Percentiles rank a stretch among this genome's conserved stretches.
Evolutionary conservation across 139 green algal species (phyloP).

Genomic region (Edaphochlamys debaryana): DNA sequence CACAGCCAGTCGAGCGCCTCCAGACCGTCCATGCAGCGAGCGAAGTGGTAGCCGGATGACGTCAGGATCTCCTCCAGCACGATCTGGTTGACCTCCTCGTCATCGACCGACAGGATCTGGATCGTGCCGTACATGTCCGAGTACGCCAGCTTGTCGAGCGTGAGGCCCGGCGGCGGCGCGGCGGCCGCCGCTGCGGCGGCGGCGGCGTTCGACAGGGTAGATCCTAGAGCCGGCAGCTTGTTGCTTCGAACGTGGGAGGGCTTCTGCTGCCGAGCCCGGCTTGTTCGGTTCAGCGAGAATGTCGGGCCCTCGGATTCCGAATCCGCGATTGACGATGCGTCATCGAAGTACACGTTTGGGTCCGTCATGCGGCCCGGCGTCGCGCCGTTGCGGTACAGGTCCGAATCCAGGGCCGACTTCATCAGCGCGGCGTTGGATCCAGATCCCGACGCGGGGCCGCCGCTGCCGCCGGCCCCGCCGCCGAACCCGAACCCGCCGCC

Average conservation of each 20-base stretch:
- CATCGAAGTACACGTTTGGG: background rate
- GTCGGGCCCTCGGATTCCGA: background rate
- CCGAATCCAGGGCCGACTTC: conserved; percentile 23
- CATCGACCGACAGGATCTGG: conserved; percentile 56
- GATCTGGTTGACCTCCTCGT: conserved; percentile 59
- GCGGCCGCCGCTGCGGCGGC: background rate
- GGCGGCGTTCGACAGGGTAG: background rate
- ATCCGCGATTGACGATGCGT: background rate
- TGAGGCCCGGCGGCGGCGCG: conserved; percentile 32
- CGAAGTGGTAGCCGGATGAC: conserved; percentile 47
- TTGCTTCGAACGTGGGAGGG: no score
- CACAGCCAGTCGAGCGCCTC: conserved; percentile 53
- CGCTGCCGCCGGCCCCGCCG: background rate
- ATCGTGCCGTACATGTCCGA: conserved; percentile 43
- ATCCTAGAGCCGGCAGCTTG: background rate
- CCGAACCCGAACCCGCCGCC: background rate
- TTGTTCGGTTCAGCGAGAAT: no score
- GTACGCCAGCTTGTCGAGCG: conserved; percentile 55
- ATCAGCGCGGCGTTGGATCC: conserved; percentile 4
- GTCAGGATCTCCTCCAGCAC: conserved; percentile 64
- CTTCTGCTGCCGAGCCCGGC: background rate
- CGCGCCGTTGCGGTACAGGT: conserved; percentile 10
- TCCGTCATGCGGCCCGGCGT: background rate
- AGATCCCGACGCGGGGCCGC: background rate
- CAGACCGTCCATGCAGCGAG: conserved; percentile 47